Conservation (phyloP, 192 early-diverging fungal genomes). For the Coemansia sp. region DNA sequence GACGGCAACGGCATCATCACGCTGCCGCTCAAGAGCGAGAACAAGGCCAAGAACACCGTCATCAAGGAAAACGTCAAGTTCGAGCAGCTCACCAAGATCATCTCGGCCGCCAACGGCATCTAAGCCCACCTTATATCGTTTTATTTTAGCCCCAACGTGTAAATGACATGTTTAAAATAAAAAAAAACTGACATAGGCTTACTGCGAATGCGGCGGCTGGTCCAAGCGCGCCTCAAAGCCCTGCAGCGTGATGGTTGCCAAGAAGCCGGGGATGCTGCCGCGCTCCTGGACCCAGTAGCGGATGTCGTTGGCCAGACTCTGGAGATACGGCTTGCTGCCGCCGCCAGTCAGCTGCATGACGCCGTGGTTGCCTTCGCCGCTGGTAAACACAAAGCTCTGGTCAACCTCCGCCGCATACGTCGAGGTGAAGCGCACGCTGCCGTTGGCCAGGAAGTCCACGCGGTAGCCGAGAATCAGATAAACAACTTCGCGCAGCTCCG, state of each 20-base stretch:
- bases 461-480: slow-evolving; percentile 72
- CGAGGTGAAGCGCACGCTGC: slow-evolving; percentile 74
- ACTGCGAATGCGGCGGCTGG: not conserved
- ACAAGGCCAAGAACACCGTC: slow-evolving; percentile 81
- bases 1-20: slow-evolving; percentile 61
- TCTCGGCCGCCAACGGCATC: slow-evolving; percentile 48
- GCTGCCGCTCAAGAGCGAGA: slow-evolving; percentile 81
- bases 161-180: not conserved
- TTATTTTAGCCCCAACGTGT: not conserved
- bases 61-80: slow-evolving; percentile 89
- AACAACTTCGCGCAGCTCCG: slow-evolving; percentile 76
- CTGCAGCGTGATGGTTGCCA: slow-evolving; percentile 73
- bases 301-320: slow-evolving; percentile 59
- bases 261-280: slow-evolving; percentile 79
- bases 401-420: slow-evolving; percentile 62
- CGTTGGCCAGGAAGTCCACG: slow-evolving; percentile 67
- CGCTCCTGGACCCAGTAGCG: slow-evolving; percentile 69
- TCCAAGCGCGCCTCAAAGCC: slow-evolving; percentile 54
- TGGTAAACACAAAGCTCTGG: slow-evolving; percentile 72
- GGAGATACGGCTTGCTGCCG: slow-evolving; percentile 61
- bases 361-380: slow-evolving; percentile 62
- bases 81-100: slow-evolving; percentile 60
- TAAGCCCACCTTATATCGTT: slow-evolving; percentile 5
- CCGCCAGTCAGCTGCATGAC: slow-evolving; percentile 71
- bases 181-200: not conserved